Evolutionary conservation across 495 filamentous ascomycete genomes (phyloP).

Genomic region (Aspergillus funiculosus): DNA sequence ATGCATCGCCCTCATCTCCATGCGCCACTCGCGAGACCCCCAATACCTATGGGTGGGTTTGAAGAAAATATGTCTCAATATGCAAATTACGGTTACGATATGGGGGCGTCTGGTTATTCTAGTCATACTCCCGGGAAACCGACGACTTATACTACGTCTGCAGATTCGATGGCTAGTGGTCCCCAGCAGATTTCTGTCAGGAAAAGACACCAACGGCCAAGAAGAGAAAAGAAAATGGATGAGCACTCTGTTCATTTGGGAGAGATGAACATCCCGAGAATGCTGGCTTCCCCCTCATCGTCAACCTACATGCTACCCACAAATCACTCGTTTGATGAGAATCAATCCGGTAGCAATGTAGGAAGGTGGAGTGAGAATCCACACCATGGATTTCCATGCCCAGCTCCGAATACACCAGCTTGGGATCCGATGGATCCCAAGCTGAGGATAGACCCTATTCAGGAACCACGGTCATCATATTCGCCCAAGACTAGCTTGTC

Average conservation of each 20-base stretch:
- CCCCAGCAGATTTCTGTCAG: conserved; percentile 21
- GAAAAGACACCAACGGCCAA: conserved; percentile 25
- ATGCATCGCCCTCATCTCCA: not conserved
- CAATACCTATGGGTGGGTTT: not conserved
- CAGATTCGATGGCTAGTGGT: conserved; percentile 19
- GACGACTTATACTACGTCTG: conserved; percentile 16
- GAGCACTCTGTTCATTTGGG: conserved; percentile 26
- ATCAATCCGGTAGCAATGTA: conserved; percentile 15
- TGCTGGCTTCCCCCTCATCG: conserved; percentile 24
- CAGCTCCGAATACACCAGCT: conserved; percentile 7
- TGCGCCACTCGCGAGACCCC: not conserved
- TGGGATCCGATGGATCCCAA: conserved; percentile 11
- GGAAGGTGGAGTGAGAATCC: conserved; percentile 15
- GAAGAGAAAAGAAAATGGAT: conserved; percentile 14
- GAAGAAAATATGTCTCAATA: conserved; percentile 3
- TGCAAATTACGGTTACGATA: not conserved
- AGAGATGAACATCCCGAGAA: conserved; percentile 31
- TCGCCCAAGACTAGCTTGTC: conserved; percentile 23
- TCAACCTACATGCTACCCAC: conserved; percentile 23
- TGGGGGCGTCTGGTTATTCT: not conserved
- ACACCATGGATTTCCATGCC: conserved; percentile 10
- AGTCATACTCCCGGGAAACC: conserved; percentile 1
- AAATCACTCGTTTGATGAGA: conserved; percentile 21
- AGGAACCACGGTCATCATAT: conserved; percentile 27
- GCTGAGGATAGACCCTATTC: conserved; percentile 2